A percentile compares a stretch with the other conserved stretches of the same genome.
Conservation (phyloP, 129 eudicot genomes). For the Flaveria ramosissima region DNA sequence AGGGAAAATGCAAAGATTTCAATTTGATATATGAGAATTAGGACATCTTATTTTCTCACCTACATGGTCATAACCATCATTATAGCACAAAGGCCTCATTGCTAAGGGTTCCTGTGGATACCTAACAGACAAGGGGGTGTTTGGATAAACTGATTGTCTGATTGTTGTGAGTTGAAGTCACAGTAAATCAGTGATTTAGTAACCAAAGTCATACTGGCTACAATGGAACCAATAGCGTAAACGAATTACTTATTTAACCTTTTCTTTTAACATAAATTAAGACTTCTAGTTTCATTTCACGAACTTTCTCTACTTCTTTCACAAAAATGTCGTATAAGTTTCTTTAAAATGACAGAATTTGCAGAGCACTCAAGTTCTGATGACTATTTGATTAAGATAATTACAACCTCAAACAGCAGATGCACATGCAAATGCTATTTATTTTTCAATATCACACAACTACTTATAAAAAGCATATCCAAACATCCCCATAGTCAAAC, state of each 20-base stretch:
- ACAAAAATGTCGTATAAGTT: neutral
- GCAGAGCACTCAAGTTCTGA: neutral
- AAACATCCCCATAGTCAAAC: neutral
- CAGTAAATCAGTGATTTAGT: conserved; percentile 7
- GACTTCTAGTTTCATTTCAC: neutral
- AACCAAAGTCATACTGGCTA: neutral
- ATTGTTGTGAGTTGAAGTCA: neutral
- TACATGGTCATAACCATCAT: neutral
- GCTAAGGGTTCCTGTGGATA: neutral
- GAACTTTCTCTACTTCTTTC: neutral
- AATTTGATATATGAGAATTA: neutral
- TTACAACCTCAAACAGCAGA: neutral
- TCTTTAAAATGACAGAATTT: neutral
- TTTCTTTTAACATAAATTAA: neutral
- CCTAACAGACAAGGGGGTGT: neutral
- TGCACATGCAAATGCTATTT: neutral
- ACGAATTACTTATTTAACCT: neutral
- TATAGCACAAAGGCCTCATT: neutral
- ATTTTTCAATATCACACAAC: neutral
- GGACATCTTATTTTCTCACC: neutral
- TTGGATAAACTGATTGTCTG: neutral
- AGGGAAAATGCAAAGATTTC: neutral
- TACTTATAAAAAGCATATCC: neutral
- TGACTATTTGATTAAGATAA: neutral
- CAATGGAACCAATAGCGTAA: neutral